phyloP scores from a whole-genome alignment of 176 grass and related monocot genomes.

The Stipa capillata region DNA sequence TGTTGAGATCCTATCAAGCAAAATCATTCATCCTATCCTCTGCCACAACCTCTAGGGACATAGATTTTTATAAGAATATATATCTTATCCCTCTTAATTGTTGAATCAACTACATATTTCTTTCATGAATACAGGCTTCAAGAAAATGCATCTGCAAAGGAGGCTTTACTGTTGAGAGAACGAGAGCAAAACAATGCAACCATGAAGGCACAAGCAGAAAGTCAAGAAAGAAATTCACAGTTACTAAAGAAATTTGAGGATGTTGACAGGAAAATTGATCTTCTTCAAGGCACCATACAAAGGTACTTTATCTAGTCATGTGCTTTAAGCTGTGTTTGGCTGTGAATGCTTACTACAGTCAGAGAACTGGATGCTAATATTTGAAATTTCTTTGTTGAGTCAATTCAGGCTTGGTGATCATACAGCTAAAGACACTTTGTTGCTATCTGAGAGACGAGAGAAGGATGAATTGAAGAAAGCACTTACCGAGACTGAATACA shows the following conservation, averaged over 20 bases:
- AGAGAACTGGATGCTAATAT: conserved; percentile 3
- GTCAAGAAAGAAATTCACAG: conserved; percentile 32
- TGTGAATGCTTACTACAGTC: neutral
- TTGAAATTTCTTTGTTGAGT: neutral
- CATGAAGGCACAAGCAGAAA: conserved; percentile 45
- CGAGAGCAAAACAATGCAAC: conserved; percentile 26
- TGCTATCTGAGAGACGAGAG: conserved; percentile 44
- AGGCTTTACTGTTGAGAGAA: conserved; percentile 39
- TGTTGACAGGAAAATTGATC: conserved; percentile 40
- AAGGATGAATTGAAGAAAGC: conserved; percentile 50
- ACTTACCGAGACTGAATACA: conserved; percentile 31
- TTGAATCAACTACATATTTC: neutral
- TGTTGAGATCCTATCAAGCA: conserved; percentile 5
- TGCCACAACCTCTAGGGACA: neutral
- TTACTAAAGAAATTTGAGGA: conserved; percentile 46
- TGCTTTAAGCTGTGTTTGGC: neutral
- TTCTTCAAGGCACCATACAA: conserved; percentile 39
- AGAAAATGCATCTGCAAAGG: conserved; percentile 35
- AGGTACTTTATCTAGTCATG: conserved; percentile 5
- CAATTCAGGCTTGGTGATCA: conserved; percentile 42
- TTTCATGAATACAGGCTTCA: conserved; percentile 32
- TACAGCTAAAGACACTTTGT: conserved; percentile 29
- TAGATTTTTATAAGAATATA: neutral
- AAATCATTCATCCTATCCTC: conserved; percentile 9
- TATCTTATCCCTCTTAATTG: neutral